Conservation (phyloP, 1,139 yeast genomes). For the Suhomyces bolitotheri region DNA sequence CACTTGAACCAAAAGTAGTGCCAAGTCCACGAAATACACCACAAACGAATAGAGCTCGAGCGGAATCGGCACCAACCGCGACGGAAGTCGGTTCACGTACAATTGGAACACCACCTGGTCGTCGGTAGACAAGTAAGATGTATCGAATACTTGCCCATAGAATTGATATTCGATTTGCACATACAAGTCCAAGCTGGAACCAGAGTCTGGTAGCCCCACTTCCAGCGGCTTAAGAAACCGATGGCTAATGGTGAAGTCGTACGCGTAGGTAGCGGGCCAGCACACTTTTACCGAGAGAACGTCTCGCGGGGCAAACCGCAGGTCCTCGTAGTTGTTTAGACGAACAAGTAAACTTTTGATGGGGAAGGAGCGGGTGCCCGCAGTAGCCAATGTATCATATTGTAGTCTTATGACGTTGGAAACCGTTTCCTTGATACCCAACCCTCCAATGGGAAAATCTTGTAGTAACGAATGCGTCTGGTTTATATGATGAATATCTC, state of each 20-base stretch:
- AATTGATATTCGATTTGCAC: conserved; percentile 26
- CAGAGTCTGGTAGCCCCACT: conserved; percentile 1
- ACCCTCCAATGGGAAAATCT: conserved; percentile 32
- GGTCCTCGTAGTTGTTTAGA: conserved; percentile 37
- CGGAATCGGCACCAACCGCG: conserved; percentile 38
- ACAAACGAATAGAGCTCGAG: conserved; percentile 39
- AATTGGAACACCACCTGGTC: conserved; percentile 28
- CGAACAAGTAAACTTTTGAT: conserved; percentile 27
- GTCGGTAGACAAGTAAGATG: conserved; percentile 12
- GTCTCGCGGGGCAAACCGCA: conserved; percentile 32
- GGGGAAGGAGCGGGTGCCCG: conserved; percentile 2
- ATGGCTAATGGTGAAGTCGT: conserved; percentile 23
- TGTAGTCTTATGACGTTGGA: conserved; percentile 5
- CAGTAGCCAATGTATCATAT: conserved; percentile 16
- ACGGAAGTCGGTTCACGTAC: conserved; percentile 35
- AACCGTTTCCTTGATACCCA: background rate
- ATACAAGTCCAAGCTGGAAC: conserved; percentile 20
- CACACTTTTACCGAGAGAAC: conserved; percentile 39
- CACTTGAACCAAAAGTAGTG: conserved; percentile 19
- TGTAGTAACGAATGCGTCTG: conserved; percentile 26
- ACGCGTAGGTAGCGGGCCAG: conserved; percentile 48
- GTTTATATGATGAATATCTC: conserved; percentile 20
- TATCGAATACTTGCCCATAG: background rate
- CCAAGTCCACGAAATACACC: conserved; percentile 32
- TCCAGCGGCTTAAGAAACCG: conserved; percentile 11